phyloP scores from a whole-genome alignment of 176 grass and related monocot species.

The Bothriochloa decipiens region DNA sequence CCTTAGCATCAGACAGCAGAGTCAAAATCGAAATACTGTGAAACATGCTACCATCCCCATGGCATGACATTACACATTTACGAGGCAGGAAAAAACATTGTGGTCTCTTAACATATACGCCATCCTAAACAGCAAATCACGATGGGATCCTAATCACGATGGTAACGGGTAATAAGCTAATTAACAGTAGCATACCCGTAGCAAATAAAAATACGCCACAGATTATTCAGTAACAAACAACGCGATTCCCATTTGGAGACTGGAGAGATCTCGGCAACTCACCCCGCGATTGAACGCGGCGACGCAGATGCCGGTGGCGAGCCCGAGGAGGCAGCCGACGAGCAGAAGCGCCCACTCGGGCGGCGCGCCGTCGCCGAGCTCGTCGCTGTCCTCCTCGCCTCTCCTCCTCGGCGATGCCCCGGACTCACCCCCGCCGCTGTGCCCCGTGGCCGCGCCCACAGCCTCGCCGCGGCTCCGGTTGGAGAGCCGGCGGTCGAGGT shows the following conservation, averaged over 20 bases:
- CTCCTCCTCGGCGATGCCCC: constrained; percentile 43
- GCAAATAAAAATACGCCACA: neutral
- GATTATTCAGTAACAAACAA: neutral
- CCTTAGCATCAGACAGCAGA: neutral
- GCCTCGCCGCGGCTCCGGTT: constrained; percentile 38
- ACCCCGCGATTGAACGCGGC: constrained; percentile 95
- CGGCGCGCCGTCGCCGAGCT: constrained; percentile 82
- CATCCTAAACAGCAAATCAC: neutral
- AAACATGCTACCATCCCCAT: neutral
- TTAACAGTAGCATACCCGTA: no score
- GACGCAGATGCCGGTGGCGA: constrained; percentile 87
- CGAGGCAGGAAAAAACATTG: neutral
- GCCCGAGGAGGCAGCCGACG: constrained; percentile 92
- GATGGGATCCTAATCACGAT: no score
- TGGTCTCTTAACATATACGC: neutral
- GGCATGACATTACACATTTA: neutral
- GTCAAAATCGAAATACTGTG: neutral
- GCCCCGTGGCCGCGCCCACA: neutral
- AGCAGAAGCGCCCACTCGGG: constrained; percentile 98
- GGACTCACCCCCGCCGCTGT: constrained; percentile 13
- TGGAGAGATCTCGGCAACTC: constrained; percentile 41
- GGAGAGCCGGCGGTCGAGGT: constrained; percentile 61
- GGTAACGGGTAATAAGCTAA: neutral
- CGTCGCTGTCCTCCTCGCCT: constrained; percentile 59
- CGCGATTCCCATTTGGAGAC: neutral